Evolutionary conservation across 2,329 filamentous ascomycete species (phyloP).

Genomic region (Aspergillus viridinutans): DNA sequence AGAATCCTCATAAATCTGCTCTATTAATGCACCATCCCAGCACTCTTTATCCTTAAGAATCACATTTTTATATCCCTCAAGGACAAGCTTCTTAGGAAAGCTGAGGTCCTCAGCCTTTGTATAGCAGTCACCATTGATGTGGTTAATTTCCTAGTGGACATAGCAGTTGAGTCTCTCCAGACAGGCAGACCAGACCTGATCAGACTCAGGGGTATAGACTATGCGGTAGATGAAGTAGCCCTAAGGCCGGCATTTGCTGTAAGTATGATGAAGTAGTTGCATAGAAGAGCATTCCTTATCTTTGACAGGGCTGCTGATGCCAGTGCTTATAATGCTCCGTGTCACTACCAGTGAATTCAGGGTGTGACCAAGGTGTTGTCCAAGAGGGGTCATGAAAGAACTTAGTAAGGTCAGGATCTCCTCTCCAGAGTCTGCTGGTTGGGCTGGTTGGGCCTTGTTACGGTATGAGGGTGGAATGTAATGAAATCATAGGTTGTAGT

Average conservation of each 20-base stretch:
- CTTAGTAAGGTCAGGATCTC: not conserved
- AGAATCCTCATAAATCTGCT: slow-evolving; percentile 5
- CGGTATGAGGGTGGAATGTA: not conserved
- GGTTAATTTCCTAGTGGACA: slow-evolving; percentile 9
- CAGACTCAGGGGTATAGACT: slow-evolving; percentile 19
- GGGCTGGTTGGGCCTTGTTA: not conserved
- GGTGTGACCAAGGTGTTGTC: not conserved
- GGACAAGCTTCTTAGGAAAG: slow-evolving; percentile 2
- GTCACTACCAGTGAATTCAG: not conserved
- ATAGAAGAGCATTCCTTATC: not conserved
- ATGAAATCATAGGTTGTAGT: not conserved
- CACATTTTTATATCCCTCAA: slow-evolving; percentile 3
- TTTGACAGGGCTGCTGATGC: not conserved
- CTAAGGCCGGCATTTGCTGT: slow-evolving; percentile 1
- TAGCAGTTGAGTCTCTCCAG: slow-evolving; percentile 14
- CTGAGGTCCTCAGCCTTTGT: not conserved
- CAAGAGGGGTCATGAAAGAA: not conserved
- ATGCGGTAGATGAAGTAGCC: slow-evolving; percentile 20
- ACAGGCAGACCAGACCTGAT: slow-evolving; percentile 11
- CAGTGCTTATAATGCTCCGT: not conserved
- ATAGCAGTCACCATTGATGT: not conserved
- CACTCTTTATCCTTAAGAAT: slow-evolving; percentile 2
- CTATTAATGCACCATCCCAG: slow-evolving; percentile 4
- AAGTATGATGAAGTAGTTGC: not conserved
- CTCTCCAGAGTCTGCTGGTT: not conserved